These are phyloP conservation scores for Vanderwaltozyma tropicalis DNA, from an alignment of 805 yeast species.

Conservation along the genomic window DNA sequence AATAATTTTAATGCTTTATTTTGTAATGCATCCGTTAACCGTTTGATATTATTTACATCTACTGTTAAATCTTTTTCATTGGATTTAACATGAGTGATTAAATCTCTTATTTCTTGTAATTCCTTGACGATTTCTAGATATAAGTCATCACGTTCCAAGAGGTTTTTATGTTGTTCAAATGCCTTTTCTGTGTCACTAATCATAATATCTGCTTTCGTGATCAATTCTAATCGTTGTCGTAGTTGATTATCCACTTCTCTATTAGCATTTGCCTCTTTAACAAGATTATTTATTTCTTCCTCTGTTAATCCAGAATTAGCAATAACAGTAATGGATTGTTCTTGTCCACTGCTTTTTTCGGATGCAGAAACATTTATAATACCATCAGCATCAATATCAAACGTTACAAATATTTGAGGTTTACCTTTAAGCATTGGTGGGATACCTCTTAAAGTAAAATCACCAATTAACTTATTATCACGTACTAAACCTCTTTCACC, in stretches of 20 bases:
- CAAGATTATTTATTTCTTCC: slow-evolving; percentile 51
- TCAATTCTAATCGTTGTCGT: slow-evolving; percentile 55
- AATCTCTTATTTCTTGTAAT: slow-evolving; percentile 22
- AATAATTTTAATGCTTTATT: slow-evolving; percentile 58
- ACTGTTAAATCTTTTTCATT: slow-evolving; percentile 40
- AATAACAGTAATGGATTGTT: slow-evolving; percentile 53
- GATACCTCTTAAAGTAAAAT: slow-evolving; percentile 59
- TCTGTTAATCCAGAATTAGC: slow-evolving; percentile 62
- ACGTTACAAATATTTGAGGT: slow-evolving; percentile 68
- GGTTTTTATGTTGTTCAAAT: slow-evolving; percentile 46
- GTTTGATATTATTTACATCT: slow-evolving; percentile 46
- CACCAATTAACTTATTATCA: slow-evolving; percentile 69
- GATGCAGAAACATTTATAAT: slow-evolving; percentile 71
- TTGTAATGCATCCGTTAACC: slow-evolving; percentile 61
- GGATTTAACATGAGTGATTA: slow-evolving; percentile 42
- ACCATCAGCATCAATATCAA: slow-evolving; percentile 78
- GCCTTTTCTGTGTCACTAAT: slow-evolving; percentile 82
- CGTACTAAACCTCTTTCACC: slow-evolving; percentile 74
- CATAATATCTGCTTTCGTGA: slow-evolving; percentile 64
- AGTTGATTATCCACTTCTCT: slow-evolving; percentile 49
- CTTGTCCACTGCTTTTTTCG: slow-evolving; percentile 70
- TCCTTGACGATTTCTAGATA: slow-evolving; percentile 36
- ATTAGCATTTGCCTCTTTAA: slow-evolving; percentile 56
- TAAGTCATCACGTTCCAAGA: slow-evolving; percentile 30
- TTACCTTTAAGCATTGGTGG: slow-evolving; percentile 72